Evolutionary conservation across 2,329 filamentous ascomycete species (phyloP), one percentile per base, ranked within the genome.

Genomic region (Setomelanomma holmii): DNA sequence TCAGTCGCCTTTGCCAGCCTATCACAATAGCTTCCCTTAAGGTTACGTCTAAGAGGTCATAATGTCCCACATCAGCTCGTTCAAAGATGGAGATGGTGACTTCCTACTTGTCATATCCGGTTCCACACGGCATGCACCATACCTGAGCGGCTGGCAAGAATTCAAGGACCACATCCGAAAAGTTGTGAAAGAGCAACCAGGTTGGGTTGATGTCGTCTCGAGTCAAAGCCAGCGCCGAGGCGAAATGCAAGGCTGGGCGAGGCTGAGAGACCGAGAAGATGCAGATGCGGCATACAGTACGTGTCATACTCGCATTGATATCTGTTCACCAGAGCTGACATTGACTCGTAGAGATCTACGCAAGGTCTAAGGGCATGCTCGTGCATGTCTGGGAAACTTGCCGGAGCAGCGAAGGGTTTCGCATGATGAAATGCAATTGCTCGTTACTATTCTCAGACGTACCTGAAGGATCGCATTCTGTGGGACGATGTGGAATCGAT

Each of bases 161-260:
- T 70, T 75, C 58, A 76, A 76, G 53, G 73, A 76, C 33, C 56
- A 70, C 22, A 63, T 74, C 22, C 66, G 73, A 7, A 68, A 61
- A 45, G 57, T 63, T 7, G 65, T 74, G 17, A 67, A 67, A 41
- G 63, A 70, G 40, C 72, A 75, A 24, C 73, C 73, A 16, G 72
- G 72, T 2, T 75, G 72, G 73, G 67, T 66, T 11, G 65, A 75
- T n/a, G 68, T 75, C 4, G 60, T 57, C 16, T 45, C 63, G 21
- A 67, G 66, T 8, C 60, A 61, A 43, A 64, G 58, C 45, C 53
- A 63, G 40, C 57, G 61, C 41, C 58, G 59, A 51, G 67, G 70
- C 4, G 63, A 71, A 19, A 69, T 63, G 58, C 64, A 74, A 49
- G 72, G 68, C 22, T 75, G 71, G 67, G 73, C 69, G 51, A 67